Percentiles rank a stretch among this genome's conserved stretches.
These are phyloP conservation scores for Juglanconis juglandina DNA, from an alignment of 2,329 filamentous ascomycete genomes.

Conservation along the genomic window DNA sequence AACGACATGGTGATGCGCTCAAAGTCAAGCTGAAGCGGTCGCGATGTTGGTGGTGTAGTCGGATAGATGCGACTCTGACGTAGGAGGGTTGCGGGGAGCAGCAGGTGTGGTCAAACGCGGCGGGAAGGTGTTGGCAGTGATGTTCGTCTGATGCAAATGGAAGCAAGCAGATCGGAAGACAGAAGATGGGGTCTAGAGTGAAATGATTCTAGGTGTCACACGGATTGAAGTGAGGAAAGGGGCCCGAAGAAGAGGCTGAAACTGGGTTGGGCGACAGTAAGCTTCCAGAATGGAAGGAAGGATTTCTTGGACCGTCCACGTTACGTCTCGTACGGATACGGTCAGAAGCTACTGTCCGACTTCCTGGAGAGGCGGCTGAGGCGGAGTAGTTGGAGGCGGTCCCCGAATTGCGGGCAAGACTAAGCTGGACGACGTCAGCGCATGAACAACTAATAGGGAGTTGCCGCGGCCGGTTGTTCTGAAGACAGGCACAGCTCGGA, in stretches of 20 bases:
- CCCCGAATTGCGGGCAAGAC: no score
- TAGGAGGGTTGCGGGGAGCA: slow-evolving; percentile 3
- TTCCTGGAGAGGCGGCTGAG: no score
- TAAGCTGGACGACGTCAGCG: slow-evolving; percentile 44
- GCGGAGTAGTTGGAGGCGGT: no score
- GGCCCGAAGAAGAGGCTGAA: background rate
- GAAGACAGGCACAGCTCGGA: no score
- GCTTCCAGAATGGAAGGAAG: background rate
- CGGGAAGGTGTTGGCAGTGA: background rate
- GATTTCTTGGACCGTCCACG: background rate
- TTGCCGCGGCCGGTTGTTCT: background rate
- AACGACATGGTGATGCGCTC: slow-evolving; percentile 65
- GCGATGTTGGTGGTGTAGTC: slow-evolving; percentile 3
- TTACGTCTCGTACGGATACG: no score
- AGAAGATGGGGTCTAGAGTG: background rate
- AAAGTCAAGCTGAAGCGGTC: slow-evolving; percentile 5
- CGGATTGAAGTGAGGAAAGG: background rate
- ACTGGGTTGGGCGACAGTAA: background rate
- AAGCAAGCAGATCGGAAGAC: background rate
- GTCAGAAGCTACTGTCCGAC: no score
- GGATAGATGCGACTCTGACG: slow-evolving; percentile 2
- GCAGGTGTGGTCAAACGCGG: background rate
- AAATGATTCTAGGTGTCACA: background rate
- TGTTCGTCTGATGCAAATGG: background rate
- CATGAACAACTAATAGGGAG: slow-evolving; percentile 30